phyloP scores from a whole-genome alignment of 805 yeast species.

The Saccharomycopsis capsularis region DNA sequence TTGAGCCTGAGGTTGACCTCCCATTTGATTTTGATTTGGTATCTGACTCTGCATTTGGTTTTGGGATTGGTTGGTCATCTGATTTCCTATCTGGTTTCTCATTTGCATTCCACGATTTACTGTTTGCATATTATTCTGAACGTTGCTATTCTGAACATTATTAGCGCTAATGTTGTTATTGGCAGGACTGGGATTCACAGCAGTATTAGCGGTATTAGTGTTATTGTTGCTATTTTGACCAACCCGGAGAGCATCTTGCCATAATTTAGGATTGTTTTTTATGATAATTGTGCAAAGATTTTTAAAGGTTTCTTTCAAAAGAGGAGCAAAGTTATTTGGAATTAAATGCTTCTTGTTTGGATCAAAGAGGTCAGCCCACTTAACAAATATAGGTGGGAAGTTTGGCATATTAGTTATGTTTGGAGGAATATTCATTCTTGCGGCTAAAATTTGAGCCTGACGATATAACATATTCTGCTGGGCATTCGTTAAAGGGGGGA shows the following conservation, averaged over 20 bases:
- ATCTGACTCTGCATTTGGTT: background rate
- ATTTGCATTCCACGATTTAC: background rate
- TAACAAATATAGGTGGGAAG: slow-evolving; percentile 53
- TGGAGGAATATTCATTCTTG: slow-evolving; percentile 39
- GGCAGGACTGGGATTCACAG: background rate
- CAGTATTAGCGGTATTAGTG: background rate
- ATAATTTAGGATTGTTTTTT: slow-evolving; percentile 11
- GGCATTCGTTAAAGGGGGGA: slow-evolving; percentile 11
- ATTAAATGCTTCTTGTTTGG: slow-evolving; percentile 44
- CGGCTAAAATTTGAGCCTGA: slow-evolving; percentile 20
- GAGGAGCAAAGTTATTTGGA: slow-evolving; percentile 32
- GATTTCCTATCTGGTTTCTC: slow-evolving; percentile 1
- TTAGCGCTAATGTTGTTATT: slow-evolving; percentile 3
- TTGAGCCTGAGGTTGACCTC: slow-evolving; percentile 7
- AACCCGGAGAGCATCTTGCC: slow-evolving; percentile 8
- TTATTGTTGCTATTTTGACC: slow-evolving; percentile 1
- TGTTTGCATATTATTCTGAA: background rate
- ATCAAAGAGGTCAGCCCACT: slow-evolving; percentile 61
- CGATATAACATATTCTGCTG: slow-evolving; percentile 14
- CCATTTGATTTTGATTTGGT: background rate
- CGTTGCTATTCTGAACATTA: background rate
- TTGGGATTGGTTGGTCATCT: background rate
- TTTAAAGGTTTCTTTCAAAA: slow-evolving; percentile 12
- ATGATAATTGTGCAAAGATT: slow-evolving; percentile 8
- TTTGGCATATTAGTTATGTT: slow-evolving; percentile 51